phyloP scores from a whole-genome alignment of 352 stramenopile genomes.

The Thalassiosira exigua region DNA sequence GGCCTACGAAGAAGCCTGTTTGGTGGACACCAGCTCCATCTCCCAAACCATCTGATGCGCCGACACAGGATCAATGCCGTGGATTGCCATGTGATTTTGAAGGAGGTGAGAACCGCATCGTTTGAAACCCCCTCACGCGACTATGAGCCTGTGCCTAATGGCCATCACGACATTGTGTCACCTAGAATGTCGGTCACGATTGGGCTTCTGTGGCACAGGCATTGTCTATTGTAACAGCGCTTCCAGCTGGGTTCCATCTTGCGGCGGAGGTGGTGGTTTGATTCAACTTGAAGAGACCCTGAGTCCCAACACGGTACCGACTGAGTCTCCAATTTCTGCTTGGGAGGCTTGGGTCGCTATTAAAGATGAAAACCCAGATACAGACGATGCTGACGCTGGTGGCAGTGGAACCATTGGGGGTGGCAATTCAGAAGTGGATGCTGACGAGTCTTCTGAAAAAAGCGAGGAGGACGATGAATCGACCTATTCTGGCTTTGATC shows the following conservation, averaged over 20 bases:
- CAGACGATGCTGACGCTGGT: conserved; percentile 4
- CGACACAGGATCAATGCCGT: conserved; percentile 55
- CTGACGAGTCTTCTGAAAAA: conserved; percentile 10
- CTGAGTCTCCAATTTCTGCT: background rate
- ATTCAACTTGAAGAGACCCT: conserved; percentile 17
- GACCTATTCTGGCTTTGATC: conserved; percentile 4
- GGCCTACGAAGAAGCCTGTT: conserved; percentile 15
- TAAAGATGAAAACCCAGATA: conserved; percentile 4
- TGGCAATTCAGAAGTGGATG: conserved; percentile 1
- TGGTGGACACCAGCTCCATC: conserved; percentile 32
- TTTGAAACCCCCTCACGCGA: background rate
- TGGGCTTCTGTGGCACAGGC: conserved; percentile 58
- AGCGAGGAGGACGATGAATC: background rate
- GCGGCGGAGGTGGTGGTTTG: conserved; percentile 12
- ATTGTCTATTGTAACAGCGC: conserved; percentile 54
- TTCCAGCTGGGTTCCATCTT: conserved; percentile 44
- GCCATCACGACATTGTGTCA: background rate
- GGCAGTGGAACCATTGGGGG: conserved; percentile 14
- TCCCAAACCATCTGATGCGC: conserved; percentile 36
- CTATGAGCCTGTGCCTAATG: background rate
- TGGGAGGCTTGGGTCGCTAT: conserved; percentile 32
- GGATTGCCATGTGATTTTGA: conserved; percentile 50
- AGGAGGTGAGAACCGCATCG: conserved; percentile 2
- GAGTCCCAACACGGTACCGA: conserved; percentile 19
- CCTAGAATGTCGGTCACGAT: conserved; percentile 48